A percentile compares a stretch with the other conserved stretches of the same genome.
Conservation (phyloP, 257 asterid species). For the Gentiana macrophylla region DNA sequence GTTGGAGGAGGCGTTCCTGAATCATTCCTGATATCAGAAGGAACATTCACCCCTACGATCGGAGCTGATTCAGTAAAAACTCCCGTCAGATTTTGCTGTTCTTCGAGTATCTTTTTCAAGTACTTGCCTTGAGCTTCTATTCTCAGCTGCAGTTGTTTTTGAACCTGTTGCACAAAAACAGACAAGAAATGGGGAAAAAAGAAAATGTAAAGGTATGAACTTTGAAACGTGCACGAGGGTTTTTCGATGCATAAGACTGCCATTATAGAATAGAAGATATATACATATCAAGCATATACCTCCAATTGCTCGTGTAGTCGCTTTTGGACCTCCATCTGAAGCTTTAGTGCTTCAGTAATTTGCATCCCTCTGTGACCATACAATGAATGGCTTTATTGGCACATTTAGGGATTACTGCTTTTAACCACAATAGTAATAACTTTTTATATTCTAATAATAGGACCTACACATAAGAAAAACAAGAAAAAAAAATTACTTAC, state of each 20-base stretch:
- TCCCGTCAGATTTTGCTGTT: slow-evolving; percentile 77
- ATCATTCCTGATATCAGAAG: slow-evolving; percentile 44
- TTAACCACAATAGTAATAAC: no score
- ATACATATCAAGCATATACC: slow-evolving; percentile 26
- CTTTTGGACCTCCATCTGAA: slow-evolving; percentile 99
- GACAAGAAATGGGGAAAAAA: no score
- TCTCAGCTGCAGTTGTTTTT: slow-evolving; percentile 81
- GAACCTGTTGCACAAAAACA: slow-evolving; percentile 46
- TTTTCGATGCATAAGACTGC: no score
- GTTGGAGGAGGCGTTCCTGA: slow-evolving; percentile 81
- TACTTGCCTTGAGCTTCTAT: slow-evolving; percentile 99
- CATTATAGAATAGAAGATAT: no score
- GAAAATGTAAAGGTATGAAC: no score
- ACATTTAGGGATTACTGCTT: no score
- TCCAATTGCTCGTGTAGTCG: slow-evolving; percentile 95
- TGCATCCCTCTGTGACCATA: slow-evolving; percentile 64
- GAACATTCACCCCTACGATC: slow-evolving; percentile 32
- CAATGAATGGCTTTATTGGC: no score
- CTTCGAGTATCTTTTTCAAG: slow-evolving; percentile 91
- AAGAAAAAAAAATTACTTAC: slow-evolving; percentile 45
- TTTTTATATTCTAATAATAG: background rate
- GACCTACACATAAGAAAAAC: background rate
- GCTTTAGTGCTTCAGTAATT: slow-evolving; percentile 86
- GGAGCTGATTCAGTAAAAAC: slow-evolving; percentile 54
- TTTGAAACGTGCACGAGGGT: no score